Evolutionary conservation across 495 filamentous ascomycete species (phyloP).

Genomic region (Aspergillus asperescens): DNA sequence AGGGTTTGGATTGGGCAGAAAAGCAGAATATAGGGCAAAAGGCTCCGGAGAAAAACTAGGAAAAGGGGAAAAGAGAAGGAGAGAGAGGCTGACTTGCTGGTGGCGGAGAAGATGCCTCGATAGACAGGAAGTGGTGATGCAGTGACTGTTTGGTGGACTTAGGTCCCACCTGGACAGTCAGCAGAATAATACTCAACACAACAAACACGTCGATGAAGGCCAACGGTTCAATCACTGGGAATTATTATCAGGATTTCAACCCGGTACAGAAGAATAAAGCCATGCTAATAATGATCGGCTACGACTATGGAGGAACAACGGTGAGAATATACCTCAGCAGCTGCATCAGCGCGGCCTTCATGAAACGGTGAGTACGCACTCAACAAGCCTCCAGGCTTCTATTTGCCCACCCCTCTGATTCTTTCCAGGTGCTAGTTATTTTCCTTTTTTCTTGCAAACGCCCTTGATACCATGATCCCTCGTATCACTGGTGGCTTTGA

Average conservation of each 20-base stretch:
- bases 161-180: constrained; percentile 10
- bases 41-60: neutral
- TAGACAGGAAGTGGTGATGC: constrained; percentile 8
- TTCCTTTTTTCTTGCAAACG: neutral
- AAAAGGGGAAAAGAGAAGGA: constrained; percentile 14
- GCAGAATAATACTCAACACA: neutral
- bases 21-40: neutral
- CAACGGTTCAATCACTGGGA: neutral
- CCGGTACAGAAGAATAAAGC: neutral
- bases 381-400: neutral
- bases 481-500: neutral
- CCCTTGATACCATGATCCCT: neutral
- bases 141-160: constrained; percentile 4
- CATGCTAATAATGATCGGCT: neutral
- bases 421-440: neutral
- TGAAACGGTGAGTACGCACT: neutral
- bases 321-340: neutral
- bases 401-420: neutral
- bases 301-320: neutral
- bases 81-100: constrained; percentile 8
- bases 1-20: neutral
- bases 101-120: constrained; percentile 13
- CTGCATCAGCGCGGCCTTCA: neutral
- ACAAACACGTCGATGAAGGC: neutral
- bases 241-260: neutral